Conservation (phyloP, 176 grass and related monocot species). For the Avena eriantha region DNA sequence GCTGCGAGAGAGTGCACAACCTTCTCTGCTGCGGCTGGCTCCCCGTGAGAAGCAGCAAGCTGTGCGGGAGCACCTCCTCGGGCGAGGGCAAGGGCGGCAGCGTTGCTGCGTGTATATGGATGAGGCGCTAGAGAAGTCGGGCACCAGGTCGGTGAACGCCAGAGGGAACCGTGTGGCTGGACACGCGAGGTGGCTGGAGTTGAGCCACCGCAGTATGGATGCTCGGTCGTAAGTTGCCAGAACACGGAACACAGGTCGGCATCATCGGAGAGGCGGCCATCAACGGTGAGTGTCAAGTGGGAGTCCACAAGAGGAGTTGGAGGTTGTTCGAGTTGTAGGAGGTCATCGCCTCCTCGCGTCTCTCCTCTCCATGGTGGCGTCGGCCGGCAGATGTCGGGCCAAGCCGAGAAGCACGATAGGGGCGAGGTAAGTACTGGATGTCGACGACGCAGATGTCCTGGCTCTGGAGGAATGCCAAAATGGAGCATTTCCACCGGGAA, state of each 20-base stretch:
- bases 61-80: slow-evolving; percentile 50
- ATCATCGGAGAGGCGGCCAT: slow-evolving; percentile 45
- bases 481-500: too few relatives aligned
- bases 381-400: too few relatives aligned
- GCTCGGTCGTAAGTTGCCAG: slow-evolving; percentile 84
- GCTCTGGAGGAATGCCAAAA: too few relatives aligned
- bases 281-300: too few relatives aligned
- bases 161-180: slow-evolving; percentile 68
- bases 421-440: too few relatives aligned
- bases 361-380: too few relatives aligned
- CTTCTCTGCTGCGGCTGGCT: slow-evolving; percentile 58
- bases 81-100: slow-evolving; percentile 51
- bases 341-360: too few relatives aligned
- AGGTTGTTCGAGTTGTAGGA: too few relatives aligned
- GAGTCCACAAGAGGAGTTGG: too few relatives aligned
- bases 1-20: slow-evolving; percentile 55
- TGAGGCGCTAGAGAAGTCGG: slow-evolving; percentile 70
- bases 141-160: slow-evolving; percentile 69
- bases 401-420: too few relatives aligned
- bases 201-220: slow-evolving; percentile 85
- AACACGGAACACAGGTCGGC: slow-evolving; percentile 66
- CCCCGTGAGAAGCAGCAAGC: slow-evolving; percentile 47
- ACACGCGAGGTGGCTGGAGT: slow-evolving; percentile 75
- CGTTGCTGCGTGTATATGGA: slow-evolving; percentile 57
- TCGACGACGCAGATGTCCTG: too few relatives aligned